These are phyloP conservation scores for Lecanicillium sp. DNA, from an alignment of 2,329 filamentous ascomycete species.

Conservation along the genomic window DNA sequence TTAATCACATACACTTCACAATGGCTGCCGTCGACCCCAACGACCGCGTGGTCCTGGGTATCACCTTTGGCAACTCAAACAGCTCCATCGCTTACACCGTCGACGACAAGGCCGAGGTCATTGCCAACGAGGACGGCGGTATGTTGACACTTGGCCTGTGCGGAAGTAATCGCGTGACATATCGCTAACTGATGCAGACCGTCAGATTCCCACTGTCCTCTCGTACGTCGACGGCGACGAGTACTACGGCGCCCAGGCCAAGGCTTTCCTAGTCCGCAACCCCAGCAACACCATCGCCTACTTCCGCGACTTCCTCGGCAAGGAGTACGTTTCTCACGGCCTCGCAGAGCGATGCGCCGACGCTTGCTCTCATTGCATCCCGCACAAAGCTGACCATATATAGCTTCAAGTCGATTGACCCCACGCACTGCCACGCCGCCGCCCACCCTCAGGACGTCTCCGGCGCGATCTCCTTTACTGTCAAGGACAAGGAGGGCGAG, in stretches of 20 bases:
- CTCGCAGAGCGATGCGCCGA: too few relatives aligned
- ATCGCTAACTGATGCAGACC: conserved; percentile 55
- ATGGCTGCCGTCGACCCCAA: conserved; percentile 48
- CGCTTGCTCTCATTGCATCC: not conserved
- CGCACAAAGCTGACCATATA: conserved; percentile 9
- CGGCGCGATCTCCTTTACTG: conserved; percentile 69
- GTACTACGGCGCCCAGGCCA: conserved; percentile 93
- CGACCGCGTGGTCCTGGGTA: conserved; percentile 74
- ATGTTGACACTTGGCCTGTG: too few relatives aligned
- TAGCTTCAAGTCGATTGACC: conserved; percentile 91
- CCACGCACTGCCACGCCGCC: conserved; percentile 87
- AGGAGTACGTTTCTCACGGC: conserved; percentile 67
- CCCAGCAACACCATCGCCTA: conserved; percentile 87
- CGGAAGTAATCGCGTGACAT: too few relatives aligned
- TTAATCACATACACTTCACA: conserved; percentile 16
- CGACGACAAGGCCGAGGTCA: conserved; percentile 94
- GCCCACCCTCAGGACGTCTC: conserved; percentile 77
- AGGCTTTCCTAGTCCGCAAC: conserved; percentile 88
- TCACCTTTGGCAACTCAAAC: conserved; percentile 97
- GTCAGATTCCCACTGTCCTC: conserved; percentile 90
- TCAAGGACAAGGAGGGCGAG: conserved; percentile 67
- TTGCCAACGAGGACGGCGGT: conserved; percentile 98
- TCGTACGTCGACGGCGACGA: conserved; percentile 96
- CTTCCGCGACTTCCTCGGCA: conserved; percentile 92
- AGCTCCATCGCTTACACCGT: conserved; percentile 91